These are phyloP conservation scores for Penicillium soppii DNA, from an alignment of 495 filamentous ascomycete genomes.

Conservation along the genomic window DNA sequence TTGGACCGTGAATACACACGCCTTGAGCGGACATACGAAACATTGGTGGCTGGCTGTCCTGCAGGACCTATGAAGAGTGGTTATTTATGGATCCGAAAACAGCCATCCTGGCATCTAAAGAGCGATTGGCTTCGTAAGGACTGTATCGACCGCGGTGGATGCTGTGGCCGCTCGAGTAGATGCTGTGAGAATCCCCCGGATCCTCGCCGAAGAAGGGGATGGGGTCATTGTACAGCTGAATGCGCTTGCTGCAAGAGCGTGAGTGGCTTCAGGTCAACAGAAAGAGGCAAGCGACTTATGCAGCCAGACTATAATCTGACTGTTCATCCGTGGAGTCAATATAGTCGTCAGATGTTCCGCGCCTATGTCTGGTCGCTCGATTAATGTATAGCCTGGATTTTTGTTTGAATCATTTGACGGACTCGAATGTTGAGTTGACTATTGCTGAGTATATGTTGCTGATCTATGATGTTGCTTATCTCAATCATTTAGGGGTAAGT, in stretches of 20 bases:
- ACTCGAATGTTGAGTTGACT: too few relatives aligned
- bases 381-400: background rate
- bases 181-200: slow-evolving; percentile 1
- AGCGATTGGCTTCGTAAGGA: slow-evolving; percentile 3
- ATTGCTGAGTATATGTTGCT: background rate
- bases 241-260: slow-evolving; percentile 6
- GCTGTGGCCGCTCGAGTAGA: slow-evolving; percentile 4
- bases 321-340: slow-evolving; percentile 1
- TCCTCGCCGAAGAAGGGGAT: slow-evolving; percentile 1
- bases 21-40: background rate
- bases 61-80: slow-evolving; percentile 1
- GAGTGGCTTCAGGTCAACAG: background rate
- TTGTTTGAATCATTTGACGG: too few relatives aligned
- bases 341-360: slow-evolving; percentile 5
- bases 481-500: too few relatives aligned
- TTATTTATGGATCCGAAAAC: slow-evolving; percentile 1
- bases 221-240: slow-evolving; percentile 9
- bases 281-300: background rate
- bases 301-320: slow-evolving; percentile 7
- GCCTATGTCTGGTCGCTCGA: slow-evolving; percentile 7
- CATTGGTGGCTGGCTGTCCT: background rate
- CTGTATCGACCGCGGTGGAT: slow-evolving; percentile 5
- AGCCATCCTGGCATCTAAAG: slow-evolving; percentile 5
- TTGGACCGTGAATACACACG: background rate
- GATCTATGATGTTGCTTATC: background rate